Base-by-base conservation (phyloP, 805 yeast species). In the Ogataea saltuana region DNA sequence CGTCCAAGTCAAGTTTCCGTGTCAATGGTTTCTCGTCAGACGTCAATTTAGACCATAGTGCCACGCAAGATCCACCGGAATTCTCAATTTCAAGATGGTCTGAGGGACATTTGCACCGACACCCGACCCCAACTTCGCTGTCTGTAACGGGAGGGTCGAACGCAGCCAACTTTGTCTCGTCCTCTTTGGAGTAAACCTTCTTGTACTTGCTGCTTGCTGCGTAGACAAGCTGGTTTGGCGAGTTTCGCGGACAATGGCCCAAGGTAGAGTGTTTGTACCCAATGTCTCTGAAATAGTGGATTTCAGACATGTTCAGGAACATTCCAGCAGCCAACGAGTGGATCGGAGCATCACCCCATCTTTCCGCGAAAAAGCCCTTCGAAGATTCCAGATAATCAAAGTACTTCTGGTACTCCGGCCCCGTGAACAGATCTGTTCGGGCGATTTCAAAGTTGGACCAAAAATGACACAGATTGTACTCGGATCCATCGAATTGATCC, bases 311-410 rank as follows among this genome's bases (percentile, higher is more conserved):
- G 45, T 84, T 73, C 31, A 90, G 67, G 55, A 85, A 71, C 75
- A 93, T 72, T 0, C 88, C 91, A 4, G 85, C 78, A 0, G 95
- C 98, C 17, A 93, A 64, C 0, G 97, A 83, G 61, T 89, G 97
- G 4, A 91, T 81, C 0, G 97, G 96, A 0, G 97, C 97, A 71
- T 91, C 98, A 2, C 98, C 98, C 98, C 98, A 91, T 57, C 99
- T 70, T 62, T 93, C 97, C 41, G 76, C 74, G 74, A 81, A 89
- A 59, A 91, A 90, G 0, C 98, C 97, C 9, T 90, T 88, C 4
- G 80, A 68, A 6, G 63, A 38, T 43, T 93, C 97, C 37, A 91
- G 64, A 53, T 70, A 76, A 29, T 80, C 67, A 61, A 87, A 88
- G 61, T 82, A 90, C 19, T 71, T 70, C 38, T 78, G 72, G 64